These are phyloP conservation scores for Candolleomyces aberdarensis DNA, from an alignment of 768 basidiomycete species.

Conservation along the genomic window DNA sequence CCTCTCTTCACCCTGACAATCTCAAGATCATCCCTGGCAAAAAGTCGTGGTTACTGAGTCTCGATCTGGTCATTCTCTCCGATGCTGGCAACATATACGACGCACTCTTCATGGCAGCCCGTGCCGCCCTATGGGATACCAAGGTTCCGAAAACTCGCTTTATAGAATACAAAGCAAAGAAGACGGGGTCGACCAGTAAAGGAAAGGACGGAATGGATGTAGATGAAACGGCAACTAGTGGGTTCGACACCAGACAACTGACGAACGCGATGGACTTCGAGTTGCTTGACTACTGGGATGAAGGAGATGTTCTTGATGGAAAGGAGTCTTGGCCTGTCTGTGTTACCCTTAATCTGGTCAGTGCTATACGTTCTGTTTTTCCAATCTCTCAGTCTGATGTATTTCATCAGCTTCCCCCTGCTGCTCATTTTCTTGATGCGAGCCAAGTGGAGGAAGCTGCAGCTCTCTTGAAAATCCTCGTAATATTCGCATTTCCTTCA, in stretches of 20 bases:
- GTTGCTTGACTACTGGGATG: slow-evolving; percentile 84
- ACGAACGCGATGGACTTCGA: slow-evolving; percentile 74
- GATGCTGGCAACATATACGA: slow-evolving; percentile 78
- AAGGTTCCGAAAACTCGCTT: slow-evolving; percentile 71
- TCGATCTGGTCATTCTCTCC: slow-evolving; percentile 72
- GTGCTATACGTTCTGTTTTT: slow-evolving; percentile 20
- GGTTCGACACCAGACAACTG: slow-evolving; percentile 55
- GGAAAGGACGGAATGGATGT: slow-evolving; percentile 52
- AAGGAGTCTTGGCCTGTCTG: slow-evolving; percentile 72
- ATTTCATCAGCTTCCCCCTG: slow-evolving; percentile 44
- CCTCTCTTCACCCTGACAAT: slow-evolving; percentile 63
- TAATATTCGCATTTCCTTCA: slow-evolving; percentile 61
- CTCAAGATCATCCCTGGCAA: slow-evolving; percentile 39
- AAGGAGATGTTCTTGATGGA: slow-evolving; percentile 64
- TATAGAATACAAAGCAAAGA: slow-evolving; percentile 61
- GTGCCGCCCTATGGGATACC: slow-evolving; percentile 79
- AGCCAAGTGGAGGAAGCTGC: slow-evolving; percentile 69
- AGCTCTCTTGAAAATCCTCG: slow-evolving; percentile 54
- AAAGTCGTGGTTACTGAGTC: slow-evolving; percentile 61
- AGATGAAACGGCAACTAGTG: slow-evolving; percentile 46
- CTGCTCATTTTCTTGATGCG: slow-evolving; percentile 69
- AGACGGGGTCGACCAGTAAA: slow-evolving; percentile 1
- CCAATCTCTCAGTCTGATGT: not conserved
- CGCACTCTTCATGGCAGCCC: slow-evolving; percentile 73
- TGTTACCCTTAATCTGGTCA: slow-evolving; percentile 74